Evolutionary conservation across 305 asterid genomes (phyloP).

Genomic region (Solanum aculeatissimum): DNA sequence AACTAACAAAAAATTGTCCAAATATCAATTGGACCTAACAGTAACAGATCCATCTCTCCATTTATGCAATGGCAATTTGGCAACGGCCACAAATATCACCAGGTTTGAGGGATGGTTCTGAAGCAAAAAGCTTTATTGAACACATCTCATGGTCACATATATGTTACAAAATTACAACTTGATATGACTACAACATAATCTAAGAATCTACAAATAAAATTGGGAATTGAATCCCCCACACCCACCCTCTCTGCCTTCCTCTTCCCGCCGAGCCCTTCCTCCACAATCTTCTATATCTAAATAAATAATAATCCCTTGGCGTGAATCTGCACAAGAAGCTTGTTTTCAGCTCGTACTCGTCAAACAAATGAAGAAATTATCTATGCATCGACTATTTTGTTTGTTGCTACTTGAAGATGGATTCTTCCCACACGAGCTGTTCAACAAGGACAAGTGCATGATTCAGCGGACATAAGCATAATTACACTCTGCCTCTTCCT

Average conservation of each 20-base stretch:
- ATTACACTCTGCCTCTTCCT: conserved; percentile 17
- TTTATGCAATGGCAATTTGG: background rate
- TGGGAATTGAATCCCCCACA: background rate
- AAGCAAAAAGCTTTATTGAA: background rate
- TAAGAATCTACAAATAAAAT: background rate
- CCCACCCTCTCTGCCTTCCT: background rate
- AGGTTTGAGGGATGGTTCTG: background rate
- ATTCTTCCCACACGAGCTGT: conserved; percentile 8
- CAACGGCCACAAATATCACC: background rate
- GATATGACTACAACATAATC: background rate
- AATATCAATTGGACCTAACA: background rate
- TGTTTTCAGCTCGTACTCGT: conserved; percentile 20
- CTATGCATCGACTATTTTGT: conserved; percentile 12
- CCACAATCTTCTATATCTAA: conserved; percentile 1
- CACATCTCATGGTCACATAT: background rate
- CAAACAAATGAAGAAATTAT: conserved; percentile 18
- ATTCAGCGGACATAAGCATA: conserved; percentile 15
- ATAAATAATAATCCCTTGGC: background rate
- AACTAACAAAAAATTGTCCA: background rate
- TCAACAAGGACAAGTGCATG: conserved; percentile 4
- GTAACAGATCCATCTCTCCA: background rate
- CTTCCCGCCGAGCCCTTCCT: background rate
- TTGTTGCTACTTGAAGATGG: conserved; percentile 14
- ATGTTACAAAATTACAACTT: conserved; percentile 1
- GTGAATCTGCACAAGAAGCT: conserved; percentile 29